A percentile compares a stretch with the other conserved stretches of the same genome.
These are phyloP conservation scores for Solanum lycopersicoides DNA, from an alignment of 257 asterid species.

Conservation along the genomic window DNA sequence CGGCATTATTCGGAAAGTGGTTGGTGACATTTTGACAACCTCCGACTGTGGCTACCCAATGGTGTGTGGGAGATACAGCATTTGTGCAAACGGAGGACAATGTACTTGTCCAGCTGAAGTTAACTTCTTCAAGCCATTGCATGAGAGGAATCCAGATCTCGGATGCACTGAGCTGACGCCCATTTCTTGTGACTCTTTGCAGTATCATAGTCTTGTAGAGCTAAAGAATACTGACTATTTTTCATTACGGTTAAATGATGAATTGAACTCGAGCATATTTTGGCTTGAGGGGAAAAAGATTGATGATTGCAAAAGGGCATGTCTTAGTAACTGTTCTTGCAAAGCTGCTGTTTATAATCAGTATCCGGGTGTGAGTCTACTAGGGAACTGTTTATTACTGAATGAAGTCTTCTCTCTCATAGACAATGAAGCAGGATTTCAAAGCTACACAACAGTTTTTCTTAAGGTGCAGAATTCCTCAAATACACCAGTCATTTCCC, in stretches of 20 bases:
- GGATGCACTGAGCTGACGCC: neutral
- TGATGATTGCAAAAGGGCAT: neutral
- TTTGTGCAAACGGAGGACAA: neutral
- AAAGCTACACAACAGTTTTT: neutral
- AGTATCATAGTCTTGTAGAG: neutral
- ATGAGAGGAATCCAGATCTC: neutral
- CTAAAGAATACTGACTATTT: neutral
- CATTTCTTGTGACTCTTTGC: neutral
- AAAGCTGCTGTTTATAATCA: neutral
- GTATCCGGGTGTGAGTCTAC: neutral
- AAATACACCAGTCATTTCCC: neutral
- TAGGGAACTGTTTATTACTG: neutral
- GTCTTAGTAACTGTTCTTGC: neutral
- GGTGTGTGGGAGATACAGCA: neutral
- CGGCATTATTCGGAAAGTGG: neutral
- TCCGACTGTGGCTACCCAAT: neutral
- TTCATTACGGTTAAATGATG: fast-evolving
- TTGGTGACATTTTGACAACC: neutral
- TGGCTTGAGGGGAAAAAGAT: neutral
- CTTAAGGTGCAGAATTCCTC: neutral
- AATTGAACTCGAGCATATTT: neutral
- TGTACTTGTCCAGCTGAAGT: neutral
- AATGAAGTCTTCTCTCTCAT: neutral
- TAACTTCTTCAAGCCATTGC: neutral
- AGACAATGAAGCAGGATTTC: neutral